Evolutionary conservation across 345 rosid species (phyloP), one percentile per base, ranked within the genome.

Genomic region (Euclidium syriacum): DNA sequence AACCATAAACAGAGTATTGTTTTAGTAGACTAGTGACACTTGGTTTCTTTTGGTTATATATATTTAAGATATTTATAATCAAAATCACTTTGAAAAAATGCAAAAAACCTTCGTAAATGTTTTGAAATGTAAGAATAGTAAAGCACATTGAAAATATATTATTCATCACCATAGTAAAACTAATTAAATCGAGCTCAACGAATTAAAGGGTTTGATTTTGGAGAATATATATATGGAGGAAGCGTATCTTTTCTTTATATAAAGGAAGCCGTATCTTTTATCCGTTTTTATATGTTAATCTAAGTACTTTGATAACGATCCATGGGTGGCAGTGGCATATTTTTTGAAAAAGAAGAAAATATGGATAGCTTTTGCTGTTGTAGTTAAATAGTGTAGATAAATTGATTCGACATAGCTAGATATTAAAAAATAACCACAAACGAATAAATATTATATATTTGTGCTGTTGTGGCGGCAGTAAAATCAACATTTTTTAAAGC

Each of bases 391-490:
- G 19, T 23, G 35, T 14, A 19, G 52, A 64, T 36, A 32, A 23
- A 20, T 10, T 43, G 15, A 65, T 65, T 65, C 36, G 35, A 24
- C 27, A 43, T 11, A 42, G 3, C 3, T 29, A 29, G 32, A 51
- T 50, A 50, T 39, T 63, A 12, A 29, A 64, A 29, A 32, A 30
- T 5, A 41, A 5, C 19, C 22, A 18, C 12, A 52, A 30, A 38
- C 17, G 51, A 52, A 42, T 52, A 41, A 40, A n/a, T n/a, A n/a
- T 51, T 7, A 19, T 64, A 51, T 19, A 49, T 53, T 47, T 6
- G 52, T 52, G 58, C 20, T 57, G 58, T 49, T 62, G 67, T 34
- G 48, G 41, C 50, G 40, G 68, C 40, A 11, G 51, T 33, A 40
- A 23, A 22, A 12, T 17, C 24, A 39, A 14, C 33, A 38, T 2